Evolutionary conservation across 495 filamentous ascomycete genomes (phyloP).

Genomic region (Letharia lupina): DNA sequence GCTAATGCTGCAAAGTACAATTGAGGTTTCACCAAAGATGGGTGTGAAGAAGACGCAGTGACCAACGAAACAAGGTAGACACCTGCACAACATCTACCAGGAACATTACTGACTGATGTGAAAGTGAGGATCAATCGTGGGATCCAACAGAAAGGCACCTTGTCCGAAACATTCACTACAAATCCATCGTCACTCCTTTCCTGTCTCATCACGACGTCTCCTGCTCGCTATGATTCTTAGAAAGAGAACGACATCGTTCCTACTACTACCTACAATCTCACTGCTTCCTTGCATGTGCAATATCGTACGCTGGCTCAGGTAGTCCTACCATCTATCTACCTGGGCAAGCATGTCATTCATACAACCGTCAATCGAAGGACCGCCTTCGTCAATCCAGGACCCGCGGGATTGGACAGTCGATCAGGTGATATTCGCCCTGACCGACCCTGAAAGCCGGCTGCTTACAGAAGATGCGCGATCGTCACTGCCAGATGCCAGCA

Average conservation of each 20-base stretch:
- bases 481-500: constrained; percentile 41
- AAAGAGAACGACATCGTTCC: background rate
- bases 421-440: constrained; percentile 55
- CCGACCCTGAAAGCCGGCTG: constrained; percentile 38
- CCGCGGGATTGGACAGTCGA: constrained; percentile 63
- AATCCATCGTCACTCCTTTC: background rate
- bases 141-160: background rate
- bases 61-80: background rate
- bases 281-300: background rate
- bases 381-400: constrained; percentile 34
- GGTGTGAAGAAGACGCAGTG: background rate
- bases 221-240: background rate
- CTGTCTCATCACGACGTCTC: background rate
- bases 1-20: background rate
- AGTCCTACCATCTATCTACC: background rate
- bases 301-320: background rate
- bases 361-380: constrained; percentile 13
- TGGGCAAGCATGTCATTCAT: constrained; percentile 10
- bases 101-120: background rate
- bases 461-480: constrained; percentile 9
- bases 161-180: background rate
- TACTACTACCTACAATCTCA: background rate
- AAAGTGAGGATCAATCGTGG: background rate
- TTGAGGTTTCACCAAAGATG: background rate
- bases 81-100: background rate